Conservation (phyloP, 2,329 filamentous ascomycete species). For the Epicoccum sorghinum region DNA sequence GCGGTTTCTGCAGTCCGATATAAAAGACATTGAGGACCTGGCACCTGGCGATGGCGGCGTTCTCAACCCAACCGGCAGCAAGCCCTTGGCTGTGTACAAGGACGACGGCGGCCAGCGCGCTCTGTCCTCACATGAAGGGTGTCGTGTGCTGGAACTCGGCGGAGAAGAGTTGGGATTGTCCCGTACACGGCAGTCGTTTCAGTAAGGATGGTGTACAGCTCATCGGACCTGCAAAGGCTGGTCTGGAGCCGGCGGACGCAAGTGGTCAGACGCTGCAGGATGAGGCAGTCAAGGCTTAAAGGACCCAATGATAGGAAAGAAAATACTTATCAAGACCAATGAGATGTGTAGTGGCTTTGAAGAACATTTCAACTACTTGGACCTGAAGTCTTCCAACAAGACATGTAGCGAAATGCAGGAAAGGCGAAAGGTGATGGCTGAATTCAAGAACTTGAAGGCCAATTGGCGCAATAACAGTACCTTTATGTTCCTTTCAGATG, state of each 20-base stretch:
- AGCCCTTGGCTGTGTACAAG: slow-evolving; percentile 62
- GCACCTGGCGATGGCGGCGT: slow-evolving; percentile 58
- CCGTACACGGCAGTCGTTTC: slow-evolving; percentile 54
- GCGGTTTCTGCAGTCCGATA: slow-evolving; percentile 60
- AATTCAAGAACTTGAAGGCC: no score
- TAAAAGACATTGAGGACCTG: slow-evolving; percentile 63
- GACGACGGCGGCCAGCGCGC: slow-evolving; percentile 60
- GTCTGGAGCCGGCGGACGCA: slow-evolving; percentile 42
- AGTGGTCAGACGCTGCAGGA: slow-evolving; percentile 32
- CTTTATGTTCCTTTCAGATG: no score
- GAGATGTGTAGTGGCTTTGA: no score
- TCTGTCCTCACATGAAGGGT: slow-evolving; percentile 63
- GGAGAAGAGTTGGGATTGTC: slow-evolving; percentile 55
- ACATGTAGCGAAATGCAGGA: no score
- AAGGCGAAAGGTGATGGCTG: no score
- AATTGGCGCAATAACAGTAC: no score
- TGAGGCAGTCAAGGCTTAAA: slow-evolving; percentile 16
- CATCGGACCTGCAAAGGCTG: slow-evolving; percentile 49
- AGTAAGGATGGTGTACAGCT: slow-evolving; percentile 51
- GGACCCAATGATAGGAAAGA: neutral
- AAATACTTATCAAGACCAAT: no score
- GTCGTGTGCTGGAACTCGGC: slow-evolving; percentile 62
- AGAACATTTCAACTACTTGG: no score
- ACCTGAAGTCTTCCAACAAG: no score
- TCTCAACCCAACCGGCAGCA: slow-evolving; percentile 55